These are phyloP conservation scores for Ustilago hordei DNA, from an alignment of 1,284 basidiomycete species.

Conservation along the genomic window DNA sequence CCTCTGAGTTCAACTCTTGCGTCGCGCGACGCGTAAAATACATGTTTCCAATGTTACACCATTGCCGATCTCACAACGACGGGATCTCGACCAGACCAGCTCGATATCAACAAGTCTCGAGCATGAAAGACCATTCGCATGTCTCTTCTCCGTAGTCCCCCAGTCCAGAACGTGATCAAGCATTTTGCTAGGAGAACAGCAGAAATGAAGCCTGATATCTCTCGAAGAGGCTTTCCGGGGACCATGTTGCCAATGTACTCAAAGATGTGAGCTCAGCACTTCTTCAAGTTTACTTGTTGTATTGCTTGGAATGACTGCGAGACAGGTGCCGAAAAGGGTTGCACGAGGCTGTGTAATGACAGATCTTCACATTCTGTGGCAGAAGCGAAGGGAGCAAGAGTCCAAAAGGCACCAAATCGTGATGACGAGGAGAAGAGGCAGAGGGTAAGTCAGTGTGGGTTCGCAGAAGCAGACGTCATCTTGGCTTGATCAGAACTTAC, in stretches of 20 bases:
- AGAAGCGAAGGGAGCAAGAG: background rate
- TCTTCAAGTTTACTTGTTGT: background rate
- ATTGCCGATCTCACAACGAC: background rate
- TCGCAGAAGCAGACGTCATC: background rate
- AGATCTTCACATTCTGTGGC: conserved; percentile 7
- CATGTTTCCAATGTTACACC: conserved; percentile 27
- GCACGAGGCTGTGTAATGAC: background rate
- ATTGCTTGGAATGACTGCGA: background rate
- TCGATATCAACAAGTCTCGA: background rate
- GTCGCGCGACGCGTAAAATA: conserved; percentile 49
- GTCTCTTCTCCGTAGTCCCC: too few relatives aligned
- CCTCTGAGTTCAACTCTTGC: conserved; percentile 13
- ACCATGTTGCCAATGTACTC: too few relatives aligned
- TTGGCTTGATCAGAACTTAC: conserved; percentile 2
- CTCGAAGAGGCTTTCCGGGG: too few relatives aligned
- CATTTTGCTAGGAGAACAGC: too few relatives aligned
- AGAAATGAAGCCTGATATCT: too few relatives aligned
- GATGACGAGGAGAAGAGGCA: background rate
- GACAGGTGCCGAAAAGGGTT: background rate
- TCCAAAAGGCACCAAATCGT: background rate
- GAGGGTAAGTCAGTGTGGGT: background rate
- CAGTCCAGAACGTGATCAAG: too few relatives aligned
- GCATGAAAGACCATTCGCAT: too few relatives aligned
- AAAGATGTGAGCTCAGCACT: background rate
- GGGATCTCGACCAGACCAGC: background rate